These are phyloP conservation scores for Neospermospora avenae DNA, from an alignment of 2,329 filamentous ascomycete species.

Conservation along the genomic window DNA sequence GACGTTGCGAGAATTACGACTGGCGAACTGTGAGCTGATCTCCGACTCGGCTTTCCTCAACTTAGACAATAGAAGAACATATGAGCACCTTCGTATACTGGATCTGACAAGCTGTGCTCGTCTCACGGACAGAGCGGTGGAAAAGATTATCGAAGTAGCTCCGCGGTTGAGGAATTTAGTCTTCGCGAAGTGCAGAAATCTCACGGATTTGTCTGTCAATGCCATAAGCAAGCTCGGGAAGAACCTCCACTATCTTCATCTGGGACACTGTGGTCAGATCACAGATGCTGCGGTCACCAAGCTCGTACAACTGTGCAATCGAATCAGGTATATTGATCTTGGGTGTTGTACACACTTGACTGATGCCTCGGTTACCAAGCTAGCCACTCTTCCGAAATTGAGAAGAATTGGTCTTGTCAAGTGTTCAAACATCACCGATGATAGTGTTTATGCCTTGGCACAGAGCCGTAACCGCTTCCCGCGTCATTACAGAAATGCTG, in stretches of 20 bases:
- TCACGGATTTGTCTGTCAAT: slow-evolving; percentile 84
- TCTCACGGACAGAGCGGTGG: slow-evolving; percentile 81
- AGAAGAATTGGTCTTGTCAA: slow-evolving; percentile 95
- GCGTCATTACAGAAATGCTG: not conserved
- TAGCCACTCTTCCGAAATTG: slow-evolving; percentile 86
- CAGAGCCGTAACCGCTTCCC: slow-evolving; percentile 44
- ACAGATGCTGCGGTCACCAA: slow-evolving; percentile 85
- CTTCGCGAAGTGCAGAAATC: slow-evolving; percentile 87
- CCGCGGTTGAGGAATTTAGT: slow-evolving; percentile 90
- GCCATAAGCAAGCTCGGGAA: slow-evolving; percentile 89
- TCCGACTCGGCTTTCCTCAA: slow-evolving; percentile 85
- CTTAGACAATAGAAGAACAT: slow-evolving; percentile 65
- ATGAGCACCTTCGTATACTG: slow-evolving; percentile 87
- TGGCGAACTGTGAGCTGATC: slow-evolving; percentile 81
- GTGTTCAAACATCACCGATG: slow-evolving; percentile 84
- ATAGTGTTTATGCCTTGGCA: slow-evolving; percentile 81
- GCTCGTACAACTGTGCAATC: slow-evolving; percentile 81
- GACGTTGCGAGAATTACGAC: slow-evolving; percentile 83
- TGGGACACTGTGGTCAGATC: slow-evolving; percentile 89
- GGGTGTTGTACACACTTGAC: slow-evolving; percentile 92
- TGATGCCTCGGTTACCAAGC: slow-evolving; percentile 77
- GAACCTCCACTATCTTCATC: slow-evolving; percentile 93
- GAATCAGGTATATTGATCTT: slow-evolving; percentile 94
- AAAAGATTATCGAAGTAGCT: slow-evolving; percentile 81
- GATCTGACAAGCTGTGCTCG: slow-evolving; percentile 87